Base-by-base conservation (phyloP, 2,329 filamentous ascomycete genomes). In the Zalaria sp. region DNA sequence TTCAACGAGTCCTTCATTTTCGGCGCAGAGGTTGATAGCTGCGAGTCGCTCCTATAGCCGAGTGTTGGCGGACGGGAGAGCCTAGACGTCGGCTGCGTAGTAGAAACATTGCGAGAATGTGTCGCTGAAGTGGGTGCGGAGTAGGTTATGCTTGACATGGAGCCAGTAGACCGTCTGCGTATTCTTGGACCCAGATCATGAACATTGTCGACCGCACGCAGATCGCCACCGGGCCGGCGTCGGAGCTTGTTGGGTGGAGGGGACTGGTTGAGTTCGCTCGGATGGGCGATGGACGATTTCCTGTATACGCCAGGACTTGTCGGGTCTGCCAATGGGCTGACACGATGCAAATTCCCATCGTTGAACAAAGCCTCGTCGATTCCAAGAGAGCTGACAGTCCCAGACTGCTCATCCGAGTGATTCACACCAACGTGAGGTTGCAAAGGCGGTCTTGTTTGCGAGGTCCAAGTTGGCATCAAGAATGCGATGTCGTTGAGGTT, bases 151-250 rank as follows among this genome's bases (percentile, higher is more conserved):
- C 29, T 32, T 27, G 46, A 40, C 3, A 46, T 28, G 4, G 65
- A 67, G 4, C 63, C 63, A 25, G 69, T 62, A 2, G 75, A 79
- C 40, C 61, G 54, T 29, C 62, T 61, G 37, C 65, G 63, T 26
- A 58, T 57, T 3, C 53, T 48, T 18, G 57, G 50, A 39, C 65
- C 60, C 5, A 70, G 56, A 43, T 69, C 66, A 36, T 68, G 60
- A 0, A 70, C 57, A 43, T 69, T 65, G 35, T 63, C 60, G 5
- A 57, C 65, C 27, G 62, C 63, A 40, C 66, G 61, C 31, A 71
- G 56, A 51, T 71, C 62, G 10, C 67, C 68, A 37, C 66, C 68
- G 36, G 68, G 68, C 32, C 65, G 57, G 39, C 68, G 58, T 27
- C 68, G 63, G 25, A 71, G 58, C 48, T 64, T 63, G 9, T 58